Percentiles rank a stretch among this genome's conserved stretches.
Conservation (phyloP, 345 rosid genomes). For the Eucalyptus regnans region DNA sequence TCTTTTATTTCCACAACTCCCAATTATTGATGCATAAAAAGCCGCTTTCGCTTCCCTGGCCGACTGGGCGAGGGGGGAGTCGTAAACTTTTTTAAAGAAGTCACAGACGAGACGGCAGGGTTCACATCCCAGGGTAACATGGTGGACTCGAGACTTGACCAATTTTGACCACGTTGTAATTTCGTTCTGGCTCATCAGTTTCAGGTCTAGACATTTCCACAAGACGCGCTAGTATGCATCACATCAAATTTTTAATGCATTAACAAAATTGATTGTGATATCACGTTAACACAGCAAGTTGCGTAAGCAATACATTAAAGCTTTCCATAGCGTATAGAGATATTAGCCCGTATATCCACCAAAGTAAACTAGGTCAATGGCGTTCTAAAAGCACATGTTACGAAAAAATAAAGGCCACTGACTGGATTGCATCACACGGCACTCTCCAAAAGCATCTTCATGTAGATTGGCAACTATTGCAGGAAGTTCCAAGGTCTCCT, state of each 20-base stretch:
- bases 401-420: not conserved
- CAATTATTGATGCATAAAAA: constrained; percentile 10
- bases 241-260: not conserved
- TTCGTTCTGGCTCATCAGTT: not conserved
- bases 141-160: not conserved
- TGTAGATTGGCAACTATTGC: not conserved
- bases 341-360: not conserved
- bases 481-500: not conserved
- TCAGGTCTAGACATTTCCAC: not conserved
- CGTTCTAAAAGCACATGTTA: not conserved
- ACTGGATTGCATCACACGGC: not conserved
- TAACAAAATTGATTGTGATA: not conserved
- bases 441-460: not conserved
- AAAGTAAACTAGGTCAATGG: not conserved
- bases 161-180: not conserved
- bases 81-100: not conserved
- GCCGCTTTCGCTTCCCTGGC: constrained; percentile 1
- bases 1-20: not conserved
- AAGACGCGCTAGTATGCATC: not conserved
- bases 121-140: not conserved
- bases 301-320: not conserved
- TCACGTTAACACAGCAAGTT: not conserved
- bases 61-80: not conserved
- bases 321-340: not conserved
- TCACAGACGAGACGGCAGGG: not conserved